Base-by-base conservation (phyloP, 768 basidiomycete species). In the Trametes villosa region DNA sequence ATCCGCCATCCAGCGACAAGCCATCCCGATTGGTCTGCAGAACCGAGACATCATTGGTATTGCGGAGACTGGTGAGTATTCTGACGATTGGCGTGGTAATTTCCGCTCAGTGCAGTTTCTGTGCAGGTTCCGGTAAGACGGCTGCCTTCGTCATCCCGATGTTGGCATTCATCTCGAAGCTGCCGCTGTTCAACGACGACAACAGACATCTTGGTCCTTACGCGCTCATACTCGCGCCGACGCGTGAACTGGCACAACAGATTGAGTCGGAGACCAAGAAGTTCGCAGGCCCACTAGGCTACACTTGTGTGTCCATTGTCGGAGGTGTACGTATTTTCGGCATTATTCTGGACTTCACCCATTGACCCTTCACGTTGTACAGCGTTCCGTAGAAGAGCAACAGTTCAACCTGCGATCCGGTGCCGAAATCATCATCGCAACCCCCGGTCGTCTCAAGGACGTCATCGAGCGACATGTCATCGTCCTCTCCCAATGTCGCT, bases 101-200 rank as follows among this genome's bases (percentile, higher is more conserved):
- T 50, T 24, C 15, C 13, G 26, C 1, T 41, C 1, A 42, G 2
- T 2, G 6, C 41, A 15, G 22, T 2, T 38, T 12, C 4, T 26
- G 29, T 62, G 11, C 64, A 96, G 94, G 96, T 81, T 98, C 96
- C 69, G 96, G 96, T 72, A 98, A 98, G 81, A 98, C 96, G 26
- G 96, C 96, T 34, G 94, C 96, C 3, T 98, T 98, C 72, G 96
- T 98, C 60, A 96, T 98, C 53, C 96, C 96, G 34, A 98, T 98
- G 96, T 81, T 98, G 50, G 81, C 92, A 33, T 99, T 98, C 76
- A 99, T 99, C 67, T 86, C 88, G 20, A 84, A 85, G 53, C 80
- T 98, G 52, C 91, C 96, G 30, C 83, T 84, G 2, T 86, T 99
- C 63, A 87, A 86, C 38, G 97, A 99, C 69, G 96, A 97, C 44